Percentiles rank a stretch among this genome's conserved stretches.
Evolutionary conservation across 2,329 filamentous ascomycete species (phyloP).

Genomic region (Ploettnerulaceae sp.): DNA sequence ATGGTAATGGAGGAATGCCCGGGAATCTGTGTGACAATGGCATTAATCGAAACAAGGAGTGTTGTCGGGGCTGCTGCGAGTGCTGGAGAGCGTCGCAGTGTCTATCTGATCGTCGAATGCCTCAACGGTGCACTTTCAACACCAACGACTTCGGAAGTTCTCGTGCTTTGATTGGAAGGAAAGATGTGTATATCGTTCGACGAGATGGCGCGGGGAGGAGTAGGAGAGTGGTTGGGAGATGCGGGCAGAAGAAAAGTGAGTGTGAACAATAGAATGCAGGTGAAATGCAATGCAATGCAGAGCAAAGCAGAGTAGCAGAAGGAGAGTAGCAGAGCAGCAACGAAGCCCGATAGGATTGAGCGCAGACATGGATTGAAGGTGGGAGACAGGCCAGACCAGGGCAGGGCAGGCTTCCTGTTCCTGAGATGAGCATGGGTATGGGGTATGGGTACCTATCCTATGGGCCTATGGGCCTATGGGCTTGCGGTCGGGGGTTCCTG

Average conservation of each 20-base stretch:
- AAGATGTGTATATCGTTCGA: neutral
- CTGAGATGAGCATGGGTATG: too few species aligned
- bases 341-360: too few species aligned
- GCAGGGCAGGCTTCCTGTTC: too few species aligned
- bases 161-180: neutral
- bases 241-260: neutral
- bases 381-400: too few species aligned
- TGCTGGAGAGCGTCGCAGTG: neutral
- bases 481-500: too few species aligned
- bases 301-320: neutral
- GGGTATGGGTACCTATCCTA: too few species aligned
- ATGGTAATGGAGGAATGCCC: constrained; percentile 4
- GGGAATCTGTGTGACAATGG: constrained; percentile 19
- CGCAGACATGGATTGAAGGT: too few species aligned
- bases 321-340: too few species aligned
- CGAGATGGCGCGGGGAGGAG: constrained; percentile 3
- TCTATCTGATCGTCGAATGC: neutral
- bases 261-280: neutral
- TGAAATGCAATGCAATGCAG: neutral
- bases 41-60: constrained; percentile 16
- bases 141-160: neutral
- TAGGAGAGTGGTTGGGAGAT: neutral
- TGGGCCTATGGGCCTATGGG: too few species aligned
- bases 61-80: neutral
- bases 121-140: neutral